Percentiles rank a stretch among this genome's conserved stretches.
phyloP scores from a whole-genome alignment of 345 rosid genomes.

The Nephelium lappaceum region DNA sequence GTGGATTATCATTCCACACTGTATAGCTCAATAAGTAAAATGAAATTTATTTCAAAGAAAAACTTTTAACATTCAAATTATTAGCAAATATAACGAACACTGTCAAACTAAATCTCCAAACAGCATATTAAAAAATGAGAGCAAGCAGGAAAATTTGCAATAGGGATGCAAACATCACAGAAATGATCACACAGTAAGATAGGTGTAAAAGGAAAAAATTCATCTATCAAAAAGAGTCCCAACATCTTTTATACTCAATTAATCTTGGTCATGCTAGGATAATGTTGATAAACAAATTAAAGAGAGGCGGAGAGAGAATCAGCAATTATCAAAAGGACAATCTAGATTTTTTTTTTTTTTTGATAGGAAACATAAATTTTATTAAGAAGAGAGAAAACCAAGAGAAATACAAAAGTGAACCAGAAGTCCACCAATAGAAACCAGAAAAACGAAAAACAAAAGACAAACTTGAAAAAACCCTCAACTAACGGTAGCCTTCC shows the following conservation, averaged over 20 bases:
- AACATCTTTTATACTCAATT: not conserved
- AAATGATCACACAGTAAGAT: not conserved
- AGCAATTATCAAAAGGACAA: not conserved
- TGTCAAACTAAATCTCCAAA: not conserved
- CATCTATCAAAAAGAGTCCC: not conserved
- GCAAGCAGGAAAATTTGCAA: not conserved
- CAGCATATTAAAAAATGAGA: not conserved
- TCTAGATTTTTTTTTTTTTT: too few relatives aligned
- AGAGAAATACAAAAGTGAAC: too few relatives aligned
- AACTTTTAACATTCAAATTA: not conserved
- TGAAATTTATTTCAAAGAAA: not conserved
- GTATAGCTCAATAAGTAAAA: not conserved
- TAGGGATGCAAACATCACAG: not conserved
- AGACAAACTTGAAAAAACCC: too few relatives aligned
- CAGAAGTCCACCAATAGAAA: too few relatives aligned
- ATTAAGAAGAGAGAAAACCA: too few relatives aligned
- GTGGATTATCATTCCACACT: not conserved
- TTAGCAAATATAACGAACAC: not conserved
- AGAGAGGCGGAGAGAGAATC: not conserved
- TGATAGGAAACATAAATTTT: too few relatives aligned
- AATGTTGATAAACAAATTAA: not conserved
- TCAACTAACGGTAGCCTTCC: too few relatives aligned
- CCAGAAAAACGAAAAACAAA: too few relatives aligned
- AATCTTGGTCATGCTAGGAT: not conserved
- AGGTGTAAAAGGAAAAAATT: not conserved